Conservation (phyloP, 768 basidiomycete genomes). For the Trametopsis cervina region DNA sequence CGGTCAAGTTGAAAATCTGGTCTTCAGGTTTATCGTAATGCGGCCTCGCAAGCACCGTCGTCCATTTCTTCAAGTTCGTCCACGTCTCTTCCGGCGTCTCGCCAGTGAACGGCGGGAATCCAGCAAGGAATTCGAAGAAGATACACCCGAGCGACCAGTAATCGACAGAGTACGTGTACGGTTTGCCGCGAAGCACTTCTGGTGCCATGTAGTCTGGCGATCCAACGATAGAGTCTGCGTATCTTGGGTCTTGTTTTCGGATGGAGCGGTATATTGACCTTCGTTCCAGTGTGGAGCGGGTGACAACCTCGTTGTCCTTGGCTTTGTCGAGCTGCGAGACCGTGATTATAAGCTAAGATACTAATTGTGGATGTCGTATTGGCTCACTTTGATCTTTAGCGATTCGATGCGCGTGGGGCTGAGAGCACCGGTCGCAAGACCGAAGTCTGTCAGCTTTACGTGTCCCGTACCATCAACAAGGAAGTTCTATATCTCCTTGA, state of each 20-base stretch:
- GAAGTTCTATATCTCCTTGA: slow-evolving; percentile 64
- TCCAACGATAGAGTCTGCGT: slow-evolving; percentile 96
- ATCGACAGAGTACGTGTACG: slow-evolving; percentile 94
- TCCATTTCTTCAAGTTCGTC: slow-evolving; percentile 99
- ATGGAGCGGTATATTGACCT: slow-evolving; percentile 93
- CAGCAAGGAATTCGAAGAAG: slow-evolving; percentile 92
- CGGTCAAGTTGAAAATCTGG: slow-evolving; percentile 90
- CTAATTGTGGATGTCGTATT: background rate
- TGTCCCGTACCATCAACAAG: slow-evolving; percentile 93
- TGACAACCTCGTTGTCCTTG: slow-evolving; percentile 85
- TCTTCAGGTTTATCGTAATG: slow-evolving; percentile 96
- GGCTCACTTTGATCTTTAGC: slow-evolving; percentile 76
- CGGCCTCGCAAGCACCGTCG: slow-evolving; percentile 82
- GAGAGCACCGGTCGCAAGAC: slow-evolving; percentile 91
- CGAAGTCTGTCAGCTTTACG: slow-evolving; percentile 97
- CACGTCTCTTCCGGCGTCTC: slow-evolving; percentile 95
- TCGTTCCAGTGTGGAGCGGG: slow-evolving; percentile 89
- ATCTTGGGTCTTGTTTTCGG: slow-evolving; percentile 83
- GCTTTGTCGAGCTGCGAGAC: slow-evolving; percentile 80
- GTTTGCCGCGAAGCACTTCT: slow-evolving; percentile 88
- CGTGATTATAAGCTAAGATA: background rate
- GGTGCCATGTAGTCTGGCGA: slow-evolving; percentile 99
- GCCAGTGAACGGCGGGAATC: slow-evolving; percentile 98
- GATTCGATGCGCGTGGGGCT: slow-evolving; percentile 95
- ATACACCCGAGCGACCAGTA: slow-evolving; percentile 99